Base-by-base conservation (phyloP, 2,329 filamentous ascomycete species). In the Penicillium crustosum region DNA sequence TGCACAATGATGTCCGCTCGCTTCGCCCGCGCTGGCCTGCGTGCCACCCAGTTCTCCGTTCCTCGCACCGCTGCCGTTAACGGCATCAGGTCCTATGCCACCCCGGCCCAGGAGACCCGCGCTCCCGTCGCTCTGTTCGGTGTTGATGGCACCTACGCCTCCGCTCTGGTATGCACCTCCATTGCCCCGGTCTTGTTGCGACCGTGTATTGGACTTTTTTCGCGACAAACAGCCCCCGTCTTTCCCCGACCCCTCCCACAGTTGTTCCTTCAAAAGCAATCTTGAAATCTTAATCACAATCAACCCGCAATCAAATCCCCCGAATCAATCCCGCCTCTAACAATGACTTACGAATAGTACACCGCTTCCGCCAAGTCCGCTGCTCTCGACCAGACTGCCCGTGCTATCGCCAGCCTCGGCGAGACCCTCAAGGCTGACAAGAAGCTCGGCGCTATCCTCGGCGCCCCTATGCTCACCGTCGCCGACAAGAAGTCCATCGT, bases 121-220 rank as follows among this genome's bases (percentile, higher is more conserved):
- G 87, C 93, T 71, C 94, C 94, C 68, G 83, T 97, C 75, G 86
- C 93, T 71, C 86, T 99, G 74, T 99, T 91, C 81, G 94, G 94
- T 71, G 82, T 99, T 75, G 94, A 97, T 80, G 94, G 94, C 79
- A 97, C 93, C 77, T 99, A 99, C 82, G 94, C 94, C 77, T 92
- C 89, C 82, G 94, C 94, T 82, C 85, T 99, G 88, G 94, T 99
- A 93, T 78, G 91, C 77, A 48, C 38, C 25, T 51, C 54, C 49
- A 51, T 42, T 59, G 50, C 42, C 21, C 47, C 21, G 19, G 27
- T 54, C 39, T 31, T 17, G 27, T 38, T n/a, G 42, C 58, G 42
- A 53, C 60, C 29, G 47, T 53, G 49, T 48, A 4, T 38, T 43
- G 49, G 42, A 9, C 61, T 51, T 57, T 57, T 25, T 44, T 49